Conservation (phyloP, 2,329 filamentous ascomycete species). For the Aspergillus sojae region DNA sequence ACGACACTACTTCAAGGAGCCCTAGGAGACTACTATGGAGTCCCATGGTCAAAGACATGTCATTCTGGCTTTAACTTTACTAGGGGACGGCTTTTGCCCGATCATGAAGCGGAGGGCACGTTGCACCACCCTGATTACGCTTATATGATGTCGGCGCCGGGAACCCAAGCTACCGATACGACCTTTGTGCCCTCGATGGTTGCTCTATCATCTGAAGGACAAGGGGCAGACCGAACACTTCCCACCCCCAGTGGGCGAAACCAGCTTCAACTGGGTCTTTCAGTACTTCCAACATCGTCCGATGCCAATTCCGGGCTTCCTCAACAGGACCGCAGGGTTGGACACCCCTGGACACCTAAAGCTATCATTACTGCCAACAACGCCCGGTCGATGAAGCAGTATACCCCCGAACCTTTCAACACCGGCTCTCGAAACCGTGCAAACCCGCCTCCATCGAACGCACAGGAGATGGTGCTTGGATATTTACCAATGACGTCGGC, state of each 20-base stretch:
- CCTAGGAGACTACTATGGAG: slow-evolving; percentile 30
- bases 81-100: slow-evolving; percentile 32
- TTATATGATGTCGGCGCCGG: slow-evolving; percentile 35
- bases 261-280: slow-evolving; percentile 20
- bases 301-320: slow-evolving; percentile 22
- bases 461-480: slow-evolving; percentile 34
- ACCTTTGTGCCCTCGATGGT: slow-evolving; percentile 15
- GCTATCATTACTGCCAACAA: slow-evolving; percentile 8
- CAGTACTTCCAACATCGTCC: slow-evolving; percentile 17
- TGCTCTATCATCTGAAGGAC: slow-evolving; percentile 25
- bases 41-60: slow-evolving; percentile 37
- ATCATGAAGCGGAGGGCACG: slow-evolving; percentile 28
- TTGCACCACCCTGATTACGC: slow-evolving; percentile 29
- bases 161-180: slow-evolving; percentile 28
- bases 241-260: slow-evolving; percentile 37
- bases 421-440: slow-evolving; percentile 21
- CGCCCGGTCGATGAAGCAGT: slow-evolving; percentile 22
- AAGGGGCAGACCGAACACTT: slow-evolving; percentile 37
- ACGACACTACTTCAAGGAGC: slow-evolving; percentile 31
- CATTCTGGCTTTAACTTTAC: slow-evolving; percentile 24
- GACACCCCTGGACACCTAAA: slow-evolving; percentile 21
- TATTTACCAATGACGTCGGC: slow-evolving; percentile 30
- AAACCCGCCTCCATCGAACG: slow-evolving; percentile 22
- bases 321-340: slow-evolving; percentile 24
- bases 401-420: slow-evolving; percentile 25